Evolutionary conservation across 495 filamentous ascomycete species (phyloP).

Genomic region (Neurospora sp.): DNA sequence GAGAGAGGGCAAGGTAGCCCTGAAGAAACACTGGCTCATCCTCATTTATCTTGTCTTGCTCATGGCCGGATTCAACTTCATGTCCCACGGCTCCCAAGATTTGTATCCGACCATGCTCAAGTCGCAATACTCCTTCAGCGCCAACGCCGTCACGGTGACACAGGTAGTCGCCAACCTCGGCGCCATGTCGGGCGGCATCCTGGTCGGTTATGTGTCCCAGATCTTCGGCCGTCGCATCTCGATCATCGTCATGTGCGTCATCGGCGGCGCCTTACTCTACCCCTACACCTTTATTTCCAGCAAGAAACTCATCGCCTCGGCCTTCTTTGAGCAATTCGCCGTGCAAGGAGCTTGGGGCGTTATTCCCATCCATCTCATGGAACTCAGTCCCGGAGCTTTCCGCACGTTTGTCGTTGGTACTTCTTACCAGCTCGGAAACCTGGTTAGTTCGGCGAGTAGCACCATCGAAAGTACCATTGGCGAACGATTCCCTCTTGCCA

Average conservation of each 20-base stretch:
- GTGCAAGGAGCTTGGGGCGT: constrained; percentile 83
- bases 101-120: constrained; percentile 78
- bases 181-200: constrained; percentile 66
- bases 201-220: constrained; percentile 68
- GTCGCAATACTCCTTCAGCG: constrained; percentile 63
- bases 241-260: constrained; percentile 65
- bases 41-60: constrained; percentile 71
- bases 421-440: constrained; percentile 76
- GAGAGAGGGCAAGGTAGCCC: constrained; percentile 61
- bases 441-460: constrained; percentile 45
- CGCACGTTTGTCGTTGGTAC: constrained; percentile 79
- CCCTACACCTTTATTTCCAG: constrained; percentile 61
- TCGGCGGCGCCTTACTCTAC: constrained; percentile 72
- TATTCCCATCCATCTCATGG: constrained; percentile 81
- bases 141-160: constrained; percentile 66
- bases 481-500: constrained; percentile 61
- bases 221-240: constrained; percentile 75
- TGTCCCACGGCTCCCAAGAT: constrained; percentile 90
- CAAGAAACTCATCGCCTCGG: constrained; percentile 49
- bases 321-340: constrained; percentile 90
- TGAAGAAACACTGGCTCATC: constrained; percentile 69
- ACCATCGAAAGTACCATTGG: constrained; percentile 72
- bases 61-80: constrained; percentile 89
- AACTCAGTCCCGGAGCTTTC: constrained; percentile 64
- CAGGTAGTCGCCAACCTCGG: constrained; percentile 81